These are phyloP conservation scores for Backusella westeae DNA, from an alignment of 192 early-diverging fungal species.

Conservation along the genomic window DNA sequence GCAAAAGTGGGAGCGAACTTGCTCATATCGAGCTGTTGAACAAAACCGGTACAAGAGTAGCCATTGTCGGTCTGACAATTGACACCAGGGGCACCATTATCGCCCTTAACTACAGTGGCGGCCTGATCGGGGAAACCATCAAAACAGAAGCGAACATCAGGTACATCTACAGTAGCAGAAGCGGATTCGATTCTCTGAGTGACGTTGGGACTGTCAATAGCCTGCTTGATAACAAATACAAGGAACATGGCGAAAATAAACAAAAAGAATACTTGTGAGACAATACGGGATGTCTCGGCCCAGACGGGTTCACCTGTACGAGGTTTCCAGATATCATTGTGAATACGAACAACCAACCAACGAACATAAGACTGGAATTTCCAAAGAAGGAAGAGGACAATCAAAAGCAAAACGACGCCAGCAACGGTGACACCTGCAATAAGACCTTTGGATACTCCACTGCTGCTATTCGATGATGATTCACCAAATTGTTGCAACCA, in stretches of 20 bases:
- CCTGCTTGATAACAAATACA: slow-evolving; percentile 32
- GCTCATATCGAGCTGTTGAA: slow-evolving; percentile 24
- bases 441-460: slow-evolving; percentile 9
- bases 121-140: slow-evolving; percentile 23
- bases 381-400: slow-evolving; percentile 31
- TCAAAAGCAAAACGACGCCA: slow-evolving; percentile 24
- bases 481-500: slow-evolving; percentile 26
- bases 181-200: slow-evolving; percentile 28
- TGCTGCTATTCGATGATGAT: background rate
- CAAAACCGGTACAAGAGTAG: slow-evolving; percentile 19
- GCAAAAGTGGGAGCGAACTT: slow-evolving; percentile 27
- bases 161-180: slow-evolving; percentile 25
- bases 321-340: slow-evolving; percentile 36
- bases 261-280: slow-evolving; percentile 30
- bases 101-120: background rate
- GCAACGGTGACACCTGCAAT: slow-evolving; percentile 33
- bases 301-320: slow-evolving; percentile 37
- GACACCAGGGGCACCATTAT: slow-evolving; percentile 21
- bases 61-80: slow-evolving; percentile 29
- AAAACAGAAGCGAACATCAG: slow-evolving; percentile 39
- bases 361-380: slow-evolving; percentile 26
- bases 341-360: slow-evolving; percentile 28
- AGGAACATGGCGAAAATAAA: slow-evolving; percentile 32
- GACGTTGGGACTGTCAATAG: slow-evolving; percentile 32
- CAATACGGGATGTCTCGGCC: slow-evolving; percentile 36